phyloP scores from a whole-genome alignment of 257 asterid species.

The Mentha longifolia region DNA sequence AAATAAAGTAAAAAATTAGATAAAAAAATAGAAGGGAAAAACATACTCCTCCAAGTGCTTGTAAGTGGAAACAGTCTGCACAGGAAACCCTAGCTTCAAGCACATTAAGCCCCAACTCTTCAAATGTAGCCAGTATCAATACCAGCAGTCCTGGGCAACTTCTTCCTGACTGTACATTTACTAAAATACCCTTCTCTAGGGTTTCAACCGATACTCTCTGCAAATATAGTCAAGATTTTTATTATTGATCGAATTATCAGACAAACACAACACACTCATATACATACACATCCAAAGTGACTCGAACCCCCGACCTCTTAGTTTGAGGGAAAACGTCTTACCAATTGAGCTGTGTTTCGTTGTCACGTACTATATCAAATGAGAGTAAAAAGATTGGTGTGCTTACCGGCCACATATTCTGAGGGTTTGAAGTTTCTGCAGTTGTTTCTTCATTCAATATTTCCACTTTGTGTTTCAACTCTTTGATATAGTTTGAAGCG shows the following conservation, averaged over 20 bases:
- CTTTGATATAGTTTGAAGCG: slow-evolving; percentile 79
- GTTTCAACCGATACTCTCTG: slow-evolving; percentile 82
- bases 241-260: too few relatives aligned
- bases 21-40: too few relatives aligned
- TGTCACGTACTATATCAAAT: too few relatives aligned
- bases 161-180: slow-evolving; percentile 61
- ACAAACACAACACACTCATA: too few relatives aligned
- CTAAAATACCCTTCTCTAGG: slow-evolving; percentile 81
- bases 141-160: slow-evolving; percentile 82
- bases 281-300: too few relatives aligned
- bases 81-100: slow-evolving; percentile 95
- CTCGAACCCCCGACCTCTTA: too few relatives aligned
- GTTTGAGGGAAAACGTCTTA: too few relatives aligned
- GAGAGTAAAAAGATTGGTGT: background rate
- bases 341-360: too few relatives aligned
- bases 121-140: slow-evolving; percentile 69
- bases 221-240: too few relatives aligned
- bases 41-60: slow-evolving; percentile 77
- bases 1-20: background rate
- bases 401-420: slow-evolving; percentile 55
- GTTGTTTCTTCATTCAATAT: slow-evolving; percentile 60
- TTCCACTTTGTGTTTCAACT: slow-evolving; percentile 76
- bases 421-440: slow-evolving; percentile 45
- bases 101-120: slow-evolving; percentile 74
- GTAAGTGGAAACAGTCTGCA: slow-evolving; percentile 64